Conservation (phyloP, 805 yeast genomes). For the Barnettozyma sucrosica region DNA sequence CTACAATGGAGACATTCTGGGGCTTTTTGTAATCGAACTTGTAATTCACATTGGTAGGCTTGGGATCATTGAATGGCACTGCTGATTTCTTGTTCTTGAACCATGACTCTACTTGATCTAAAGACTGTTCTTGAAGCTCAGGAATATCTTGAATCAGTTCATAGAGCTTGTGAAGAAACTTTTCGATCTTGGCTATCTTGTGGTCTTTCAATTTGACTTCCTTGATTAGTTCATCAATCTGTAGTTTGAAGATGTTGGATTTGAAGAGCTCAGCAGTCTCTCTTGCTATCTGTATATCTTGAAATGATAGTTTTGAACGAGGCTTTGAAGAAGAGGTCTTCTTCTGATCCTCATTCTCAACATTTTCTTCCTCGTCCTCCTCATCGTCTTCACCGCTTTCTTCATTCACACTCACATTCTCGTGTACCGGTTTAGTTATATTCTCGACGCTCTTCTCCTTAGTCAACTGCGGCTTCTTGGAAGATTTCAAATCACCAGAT, state of each 20-base stretch:
- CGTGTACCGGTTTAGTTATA: slow-evolving; percentile 9
- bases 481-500: slow-evolving; percentile 10
- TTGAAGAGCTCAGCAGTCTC: slow-evolving; percentile 93
- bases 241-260: slow-evolving; percentile 90
- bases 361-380: slow-evolving; percentile 24
- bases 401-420: slow-evolving; percentile 11
- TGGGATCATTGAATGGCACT: slow-evolving; percentile 89
- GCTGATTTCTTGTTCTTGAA: slow-evolving; percentile 48
- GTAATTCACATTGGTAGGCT: slow-evolving; percentile 68
- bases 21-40: slow-evolving; percentile 68
- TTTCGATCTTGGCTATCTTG: slow-evolving; percentile 61
- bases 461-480: slow-evolving; percentile 19
- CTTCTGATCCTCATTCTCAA: slow-evolving; percentile 6
- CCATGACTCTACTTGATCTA: slow-evolving; percentile 53
- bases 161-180: slow-evolving; percentile 67
- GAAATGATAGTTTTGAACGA: slow-evolving; percentile 42
- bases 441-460: slow-evolving; percentile 19
- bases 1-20: slow-evolving; percentile 69
- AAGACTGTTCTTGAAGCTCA: slow-evolving; percentile 41
- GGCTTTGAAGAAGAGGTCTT: slow-evolving; percentile 21
- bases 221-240: slow-evolving; percentile 83
- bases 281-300: slow-evolving; percentile 85
- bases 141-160: slow-evolving; percentile 64
- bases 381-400: slow-evolving; percentile 28
- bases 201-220: slow-evolving; percentile 74